Evolutionary conservation across 2,329 filamentous ascomycete genomes (phyloP), one percentile per base, ranked within the genome.

Genomic region (Chaetomiaceae sp.): DNA sequence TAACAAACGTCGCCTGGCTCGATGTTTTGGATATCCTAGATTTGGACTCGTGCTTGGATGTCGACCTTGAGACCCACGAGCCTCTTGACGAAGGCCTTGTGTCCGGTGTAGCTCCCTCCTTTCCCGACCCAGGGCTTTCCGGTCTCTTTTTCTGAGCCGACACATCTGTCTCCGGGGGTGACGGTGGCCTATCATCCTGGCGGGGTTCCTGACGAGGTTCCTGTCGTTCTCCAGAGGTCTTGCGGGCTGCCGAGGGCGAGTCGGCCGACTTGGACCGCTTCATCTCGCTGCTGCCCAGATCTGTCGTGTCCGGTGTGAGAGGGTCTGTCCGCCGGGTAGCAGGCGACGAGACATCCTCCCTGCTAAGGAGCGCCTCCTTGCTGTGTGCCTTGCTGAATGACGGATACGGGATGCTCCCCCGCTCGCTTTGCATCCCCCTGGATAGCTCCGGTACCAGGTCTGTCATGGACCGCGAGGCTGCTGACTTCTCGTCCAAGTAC

Each of bases 381-480:
- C 89, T 95, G 68, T 95, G 89, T 12, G 87, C 87, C 70, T 95
- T 96, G 70, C 87, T 93, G 68, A 95, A 89, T 10, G 78, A 77
- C 2, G 90, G 89, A 65, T 96, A 95, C 6, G 88, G 85, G 37
- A 87, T 65, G 55, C 76, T 78, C 30, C 73, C 65, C 23, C 75
- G 74, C 47, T 77, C 73, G 44, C 61, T 65, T 53, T 66, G 70
- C 39, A 68, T 65, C 40, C 66, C 63, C 40, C 63, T 66, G 45
- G 68, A 65, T 44, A 78, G 64, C 61, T 76, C 74, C 19, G 74
- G 74, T 12, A 76, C 73, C 40, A 79, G 64, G 47, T 81, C 74
- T 43, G 73, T 74, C 62, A 73, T 72, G 34, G 72, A 73, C 35
- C 65, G 59, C 21, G 60, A 54, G 37, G 56, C 58, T 34, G 59